Evolutionary conservation across 1,284 basidiomycete genomes (phyloP), one percentile per base, ranked within the genome.

Genomic region (Pseudozyma sp.): DNA sequence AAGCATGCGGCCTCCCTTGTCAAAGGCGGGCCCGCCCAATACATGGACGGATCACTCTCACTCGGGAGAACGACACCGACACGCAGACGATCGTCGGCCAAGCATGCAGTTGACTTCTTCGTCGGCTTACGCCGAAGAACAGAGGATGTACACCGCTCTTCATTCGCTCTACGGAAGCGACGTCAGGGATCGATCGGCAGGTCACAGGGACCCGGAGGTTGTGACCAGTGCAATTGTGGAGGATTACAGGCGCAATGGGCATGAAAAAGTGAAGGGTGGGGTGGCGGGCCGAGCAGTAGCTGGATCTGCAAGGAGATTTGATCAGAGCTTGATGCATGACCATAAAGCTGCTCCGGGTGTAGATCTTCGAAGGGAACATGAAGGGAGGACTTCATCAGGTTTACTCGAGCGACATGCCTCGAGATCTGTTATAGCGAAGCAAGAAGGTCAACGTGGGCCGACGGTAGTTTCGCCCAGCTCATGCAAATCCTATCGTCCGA

Each of bases 1-100:
- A 30, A 42, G 4, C 33, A 63, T 51, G 53, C 45, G 35, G 11
- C 53, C 42, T 14, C 40, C 52, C 5, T 10, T 19, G 8, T 43
- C 56, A 16, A 46, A 16, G 6, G 17, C 16, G 16, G 16, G 34
- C 17, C 1, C 34, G 7, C 11, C 8, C 0, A 42, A 37, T n/a
- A 24, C 19, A 16, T 5, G 11, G 4, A 9, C 47, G 11, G 34
- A 33, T 37, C 29, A 39, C 14, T 17, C 40, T 2, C 33, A 35
- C 11, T 8, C 24, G 0, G 17, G 11, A 5, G 37, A 24, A 17
- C 19, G 30, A 19, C 11, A 31, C 8, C 16, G 40, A 6, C 29
- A 42, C 17, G 16, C 9, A 11, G 55, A 44, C 9, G 2, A 16
- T 24, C 19, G 14, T 7, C n/a, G 17, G 9, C 60, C 39, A 33